Evolutionary conservation across 225 moss, liverwort and hornwort species (phyloP).

Genomic region (Neckera pumila): DNA sequence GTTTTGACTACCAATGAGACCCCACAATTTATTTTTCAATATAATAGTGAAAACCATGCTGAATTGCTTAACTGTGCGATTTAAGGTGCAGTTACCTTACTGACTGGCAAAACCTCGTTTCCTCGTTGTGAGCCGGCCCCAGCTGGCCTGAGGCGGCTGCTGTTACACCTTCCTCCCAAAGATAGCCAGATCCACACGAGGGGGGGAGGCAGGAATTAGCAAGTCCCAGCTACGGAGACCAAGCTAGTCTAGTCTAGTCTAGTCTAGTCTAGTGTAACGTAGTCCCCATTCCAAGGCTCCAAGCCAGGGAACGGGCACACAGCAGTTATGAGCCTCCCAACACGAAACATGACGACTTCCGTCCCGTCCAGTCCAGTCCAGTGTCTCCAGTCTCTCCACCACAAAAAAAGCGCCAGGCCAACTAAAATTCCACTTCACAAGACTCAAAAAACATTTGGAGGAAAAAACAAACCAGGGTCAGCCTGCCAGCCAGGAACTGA

Average conservation of each 20-base stretch:
- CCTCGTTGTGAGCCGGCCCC: not conserved
- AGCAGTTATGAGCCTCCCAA: constrained; percentile 15
- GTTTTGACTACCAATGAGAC: too few species aligned
- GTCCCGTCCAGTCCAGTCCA: too few species aligned
- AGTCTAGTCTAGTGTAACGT: too few species aligned
- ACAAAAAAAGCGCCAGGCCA: not conserved
- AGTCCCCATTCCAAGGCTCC: not conserved
- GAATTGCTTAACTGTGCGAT: too few species aligned
- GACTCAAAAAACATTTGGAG: accelerated
- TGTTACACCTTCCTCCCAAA: not conserved
- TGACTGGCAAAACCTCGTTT: not conserved
- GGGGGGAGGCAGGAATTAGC: not conserved
- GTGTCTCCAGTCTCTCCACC: not conserved
- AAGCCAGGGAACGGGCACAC: not conserved
- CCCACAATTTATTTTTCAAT: too few species aligned
- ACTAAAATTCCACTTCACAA: not conserved
- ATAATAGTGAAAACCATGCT: too few species aligned
- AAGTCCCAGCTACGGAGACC: not conserved
- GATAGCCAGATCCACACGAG: not conserved
- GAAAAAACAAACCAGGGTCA: too few species aligned
- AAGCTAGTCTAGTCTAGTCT: not conserved
- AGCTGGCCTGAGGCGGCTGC: not conserved
- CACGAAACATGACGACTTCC: not conserved
- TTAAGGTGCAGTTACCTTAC: too few species aligned
- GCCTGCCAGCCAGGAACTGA: not conserved